Evolutionary conservation across 2,329 filamentous ascomycete genomes (phyloP).

Genomic region (Didymella lethalis): DNA sequence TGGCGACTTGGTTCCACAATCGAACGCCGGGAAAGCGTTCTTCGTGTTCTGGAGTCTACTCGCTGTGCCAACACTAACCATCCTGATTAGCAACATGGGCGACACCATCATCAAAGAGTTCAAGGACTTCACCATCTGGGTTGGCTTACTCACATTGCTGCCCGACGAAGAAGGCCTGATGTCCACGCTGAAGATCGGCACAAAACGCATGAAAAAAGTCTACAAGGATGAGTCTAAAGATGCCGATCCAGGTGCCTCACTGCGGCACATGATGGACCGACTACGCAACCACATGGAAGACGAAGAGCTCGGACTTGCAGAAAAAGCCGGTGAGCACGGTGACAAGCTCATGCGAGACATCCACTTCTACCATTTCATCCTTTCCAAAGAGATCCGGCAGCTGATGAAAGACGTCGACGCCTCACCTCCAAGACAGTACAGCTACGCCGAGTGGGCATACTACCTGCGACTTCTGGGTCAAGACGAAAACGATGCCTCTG

Average conservation of each 20-base stretch:
- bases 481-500: slow-evolving; percentile 51
- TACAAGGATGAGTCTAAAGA: slow-evolving; percentile 24
- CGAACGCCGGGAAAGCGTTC: slow-evolving; percentile 62
- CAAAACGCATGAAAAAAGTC: slow-evolving; percentile 32
- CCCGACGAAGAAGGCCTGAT: slow-evolving; percentile 57
- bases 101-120: slow-evolving; percentile 63
- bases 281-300: slow-evolving; percentile 52
- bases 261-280: slow-evolving; percentile 39
- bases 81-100: slow-evolving; percentile 63
- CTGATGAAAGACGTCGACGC: slow-evolving; percentile 54
- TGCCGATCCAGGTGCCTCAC: slow-evolving; percentile 12
- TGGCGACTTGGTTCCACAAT: slow-evolving; percentile 57
- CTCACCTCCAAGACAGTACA: slow-evolving; percentile 51
- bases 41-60: slow-evolving; percentile 66
- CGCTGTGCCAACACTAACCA: slow-evolving; percentile 63
- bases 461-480: slow-evolving; percentile 50
- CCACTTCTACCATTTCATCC: slow-evolving; percentile 61
- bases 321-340: slow-evolving; percentile 52
- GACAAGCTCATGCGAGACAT: slow-evolving; percentile 57
- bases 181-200: slow-evolving; percentile 43
- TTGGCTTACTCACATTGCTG: slow-evolving; percentile 63
- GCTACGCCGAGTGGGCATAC: slow-evolving; percentile 52
- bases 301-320: slow-evolving; percentile 53
- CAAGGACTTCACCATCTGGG: slow-evolving; percentile 63
- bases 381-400: slow-evolving; percentile 55